phyloP scores from a whole-genome alignment of 805 yeast genomes.

The Saturnispora mendoncae region DNA sequence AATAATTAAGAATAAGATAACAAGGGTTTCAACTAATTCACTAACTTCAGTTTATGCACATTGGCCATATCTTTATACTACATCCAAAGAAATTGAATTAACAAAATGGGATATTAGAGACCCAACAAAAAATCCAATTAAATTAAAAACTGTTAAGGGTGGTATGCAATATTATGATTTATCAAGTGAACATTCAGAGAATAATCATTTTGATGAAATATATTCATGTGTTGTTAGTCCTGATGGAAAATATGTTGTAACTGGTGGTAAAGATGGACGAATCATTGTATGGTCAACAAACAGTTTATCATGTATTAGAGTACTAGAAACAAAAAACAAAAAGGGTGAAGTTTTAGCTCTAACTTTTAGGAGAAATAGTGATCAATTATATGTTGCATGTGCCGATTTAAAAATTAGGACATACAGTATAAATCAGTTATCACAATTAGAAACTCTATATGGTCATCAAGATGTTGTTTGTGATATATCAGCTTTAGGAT shows the following conservation, averaged over 20 bases:
- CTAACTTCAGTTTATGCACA: slow-evolving; percentile 47
- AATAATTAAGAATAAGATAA: slow-evolving; percentile 29
- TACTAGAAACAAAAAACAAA: slow-evolving; percentile 63
- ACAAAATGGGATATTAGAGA: slow-evolving; percentile 70
- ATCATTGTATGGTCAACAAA: slow-evolving; percentile 83
- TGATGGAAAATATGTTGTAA: slow-evolving; percentile 80
- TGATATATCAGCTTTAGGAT: slow-evolving; percentile 70
- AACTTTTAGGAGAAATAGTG: slow-evolving; percentile 69
- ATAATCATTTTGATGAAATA: slow-evolving; percentile 73
- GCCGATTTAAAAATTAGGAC: slow-evolving; percentile 88
- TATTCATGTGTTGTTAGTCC: slow-evolving; percentile 74
- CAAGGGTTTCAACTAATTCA: slow-evolving; percentile 51
- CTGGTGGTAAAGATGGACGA: slow-evolving; percentile 82
- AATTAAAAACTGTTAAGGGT: slow-evolving; percentile 57
- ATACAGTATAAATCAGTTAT: slow-evolving; percentile 72
- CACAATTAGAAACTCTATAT: slow-evolving; percentile 83
- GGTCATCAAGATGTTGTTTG: slow-evolving; percentile 91
- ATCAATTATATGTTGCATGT: slow-evolving; percentile 85
- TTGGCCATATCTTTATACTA: slow-evolving; percentile 63
- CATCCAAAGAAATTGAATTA: slow-evolving; percentile 71
- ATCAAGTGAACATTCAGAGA: slow-evolving; percentile 41
- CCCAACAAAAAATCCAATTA: slow-evolving; percentile 49
- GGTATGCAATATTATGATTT: slow-evolving; percentile 40
- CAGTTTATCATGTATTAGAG: slow-evolving; percentile 64
- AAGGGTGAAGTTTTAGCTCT: slow-evolving; percentile 66